Percentiles rank a stretch among this genome's conserved stretches.
Evolutionary conservation across 805 yeast genomes (phyloP).

Genomic region (Wickerhamiella siamensis): DNA sequence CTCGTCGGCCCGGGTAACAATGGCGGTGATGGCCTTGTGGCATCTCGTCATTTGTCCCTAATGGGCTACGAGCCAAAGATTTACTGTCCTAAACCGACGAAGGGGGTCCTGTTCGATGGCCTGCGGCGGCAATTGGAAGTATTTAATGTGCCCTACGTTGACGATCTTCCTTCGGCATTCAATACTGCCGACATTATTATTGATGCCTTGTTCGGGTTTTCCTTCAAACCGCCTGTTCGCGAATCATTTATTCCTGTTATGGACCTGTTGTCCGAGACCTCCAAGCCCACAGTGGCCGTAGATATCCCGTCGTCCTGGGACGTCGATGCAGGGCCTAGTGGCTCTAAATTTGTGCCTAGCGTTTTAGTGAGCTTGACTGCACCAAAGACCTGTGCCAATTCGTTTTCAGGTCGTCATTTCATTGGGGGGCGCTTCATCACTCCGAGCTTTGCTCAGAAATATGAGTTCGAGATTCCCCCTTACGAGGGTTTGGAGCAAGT

Average conservation of each 20-base stretch:
- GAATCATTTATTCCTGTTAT: slow-evolving; percentile 50
- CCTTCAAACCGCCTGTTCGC: slow-evolving; percentile 79
- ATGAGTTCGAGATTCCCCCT: slow-evolving; percentile 51
- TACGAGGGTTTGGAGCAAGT: slow-evolving; percentile 48
- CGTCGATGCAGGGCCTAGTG: slow-evolving; percentile 69
- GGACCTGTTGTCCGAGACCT: slow-evolving; percentile 27
- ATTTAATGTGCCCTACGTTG: slow-evolving; percentile 44
- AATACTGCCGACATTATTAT: slow-evolving; percentile 36
- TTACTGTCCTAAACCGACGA: slow-evolving; percentile 61
- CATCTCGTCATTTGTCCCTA: slow-evolving; percentile 75
- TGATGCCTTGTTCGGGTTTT: slow-evolving; percentile 86
- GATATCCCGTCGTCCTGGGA: slow-evolving; percentile 98
- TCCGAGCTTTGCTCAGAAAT: slow-evolving; percentile 49
- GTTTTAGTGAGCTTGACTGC: slow-evolving; percentile 77
- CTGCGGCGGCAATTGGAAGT: slow-evolving; percentile 53
- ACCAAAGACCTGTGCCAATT: slow-evolving; percentile 73
- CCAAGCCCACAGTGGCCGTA: slow-evolving; percentile 56
- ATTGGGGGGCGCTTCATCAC: slow-evolving; percentile 85
- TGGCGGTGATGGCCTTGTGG: slow-evolving; percentile 90
- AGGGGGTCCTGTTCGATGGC: slow-evolving; percentile 42
- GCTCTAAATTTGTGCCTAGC: slow-evolving; percentile 39
- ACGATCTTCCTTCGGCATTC: slow-evolving; percentile 27
- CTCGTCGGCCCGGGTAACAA: slow-evolving; percentile 94
- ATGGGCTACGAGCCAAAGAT: slow-evolving; percentile 68
- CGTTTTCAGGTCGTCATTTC: slow-evolving; percentile 47